A percentile compares a stretch with the other conserved stretches of the same genome.
These are phyloP conservation scores for Chalciporus sphaerocephalus DNA, from an alignment of 768 basidiomycete species.

Conservation along the genomic window DNA sequence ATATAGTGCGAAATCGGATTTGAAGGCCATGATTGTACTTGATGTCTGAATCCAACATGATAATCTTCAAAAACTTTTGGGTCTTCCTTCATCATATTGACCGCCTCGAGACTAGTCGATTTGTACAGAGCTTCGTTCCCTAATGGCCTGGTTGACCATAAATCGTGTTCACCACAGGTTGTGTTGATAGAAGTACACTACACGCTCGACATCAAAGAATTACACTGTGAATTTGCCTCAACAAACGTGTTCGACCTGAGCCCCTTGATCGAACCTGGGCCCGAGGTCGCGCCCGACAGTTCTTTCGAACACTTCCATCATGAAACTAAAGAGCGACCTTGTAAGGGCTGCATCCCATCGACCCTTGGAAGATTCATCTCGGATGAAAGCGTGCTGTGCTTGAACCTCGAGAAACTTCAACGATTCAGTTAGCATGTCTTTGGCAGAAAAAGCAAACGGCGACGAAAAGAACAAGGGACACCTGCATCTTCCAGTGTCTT, in stretches of 20 bases:
- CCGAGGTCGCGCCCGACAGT: slow-evolving; percentile 85
- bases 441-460: background rate
- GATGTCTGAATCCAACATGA: slow-evolving; percentile 85
- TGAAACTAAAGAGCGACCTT: slow-evolving; percentile 69
- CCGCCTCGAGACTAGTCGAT: slow-evolving; percentile 68
- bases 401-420: slow-evolving; percentile 88
- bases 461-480: slow-evolving; percentile 62
- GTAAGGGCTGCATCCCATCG: slow-evolving; percentile 95
- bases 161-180: too few relatives aligned
- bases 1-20: slow-evolving; percentile 89
- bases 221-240: slow-evolving; percentile 4
- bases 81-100: slow-evolving; percentile 79
- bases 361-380: slow-evolving; percentile 88
- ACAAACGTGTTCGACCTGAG: slow-evolving; percentile 76
- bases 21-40: slow-evolving; percentile 90
- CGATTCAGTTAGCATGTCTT: slow-evolving; percentile 6
- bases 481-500: slow-evolving; percentile 77
- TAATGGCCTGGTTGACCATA: too few relatives aligned
- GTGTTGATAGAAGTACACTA: too few relatives aligned
- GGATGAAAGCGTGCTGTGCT: slow-evolving; percentile 95
- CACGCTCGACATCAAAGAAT: too few relatives aligned
- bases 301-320: slow-evolving; percentile 93
- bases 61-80: slow-evolving; percentile 84
- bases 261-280: slow-evolving; percentile 43
- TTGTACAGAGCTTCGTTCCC: slow-evolving; percentile 93